Conservation (phyloP, 2,329 filamentous ascomycete genomes). For the Neofusicoccum laricinum region DNA sequence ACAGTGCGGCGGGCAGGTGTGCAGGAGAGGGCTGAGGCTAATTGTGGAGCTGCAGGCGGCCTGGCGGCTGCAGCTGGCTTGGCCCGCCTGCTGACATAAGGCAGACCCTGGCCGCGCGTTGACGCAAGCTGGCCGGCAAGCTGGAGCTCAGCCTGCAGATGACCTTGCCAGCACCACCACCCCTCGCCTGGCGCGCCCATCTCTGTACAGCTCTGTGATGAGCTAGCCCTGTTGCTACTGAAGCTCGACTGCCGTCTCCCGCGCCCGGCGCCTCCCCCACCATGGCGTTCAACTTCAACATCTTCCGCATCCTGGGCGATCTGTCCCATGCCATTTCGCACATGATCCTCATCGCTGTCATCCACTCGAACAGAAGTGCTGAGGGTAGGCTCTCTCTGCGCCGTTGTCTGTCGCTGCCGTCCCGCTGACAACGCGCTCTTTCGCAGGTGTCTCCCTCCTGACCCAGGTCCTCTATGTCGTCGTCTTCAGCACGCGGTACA, state of each 20-base stretch:
- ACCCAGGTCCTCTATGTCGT: slow-evolving; percentile 83
- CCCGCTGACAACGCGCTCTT: not conserved
- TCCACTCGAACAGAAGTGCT: slow-evolving; percentile 82
- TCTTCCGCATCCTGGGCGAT: slow-evolving; percentile 78
- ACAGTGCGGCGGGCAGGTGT: not conserved
- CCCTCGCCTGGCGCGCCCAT: not conserved
- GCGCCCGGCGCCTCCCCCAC: not conserved
- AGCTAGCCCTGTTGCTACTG: slow-evolving; percentile 1
- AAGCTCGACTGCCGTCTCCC: not conserved
- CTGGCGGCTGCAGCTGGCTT: too few relatives aligned
- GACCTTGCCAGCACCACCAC: not conserved
- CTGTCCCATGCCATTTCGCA: slow-evolving; percentile 83
- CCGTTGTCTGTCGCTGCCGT: not conserved
- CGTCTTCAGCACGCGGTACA: slow-evolving; percentile 84
- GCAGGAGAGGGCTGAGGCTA: not conserved
- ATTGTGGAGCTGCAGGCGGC: not conserved
- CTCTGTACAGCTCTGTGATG: not conserved
- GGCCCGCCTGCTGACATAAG: slow-evolving; percentile 4
- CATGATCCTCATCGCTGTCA: slow-evolving; percentile 84
- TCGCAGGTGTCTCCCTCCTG: slow-evolving; percentile 77
- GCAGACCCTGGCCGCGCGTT: slow-evolving; percentile 1
- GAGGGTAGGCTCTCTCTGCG: slow-evolving; percentile 57
- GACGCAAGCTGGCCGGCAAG: slow-evolving; percentile 10
- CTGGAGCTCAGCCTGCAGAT: not conserved
- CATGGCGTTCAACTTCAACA: slow-evolving; percentile 36